A percentile compares a stretch with the other conserved stretches of the same genome.
Conservation (phyloP, 768 basidiomycete genomes). For the Collybia sp. region DNA sequence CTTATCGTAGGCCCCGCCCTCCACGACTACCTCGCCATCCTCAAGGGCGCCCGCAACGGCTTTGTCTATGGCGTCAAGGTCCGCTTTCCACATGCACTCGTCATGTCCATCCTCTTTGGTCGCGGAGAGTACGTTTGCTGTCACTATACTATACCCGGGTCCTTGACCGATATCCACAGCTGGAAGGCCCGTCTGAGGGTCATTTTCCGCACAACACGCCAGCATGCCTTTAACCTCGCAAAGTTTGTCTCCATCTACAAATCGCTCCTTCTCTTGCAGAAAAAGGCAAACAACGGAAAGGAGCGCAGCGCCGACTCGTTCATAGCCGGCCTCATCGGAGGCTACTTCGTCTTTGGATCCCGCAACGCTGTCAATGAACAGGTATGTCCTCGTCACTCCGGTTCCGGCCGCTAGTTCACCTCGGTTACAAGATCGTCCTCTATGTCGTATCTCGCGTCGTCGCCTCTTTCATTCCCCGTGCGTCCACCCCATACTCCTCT, state of each 20-base stretch:
- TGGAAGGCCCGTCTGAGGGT: slow-evolving; percentile 61
- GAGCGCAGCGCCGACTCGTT: slow-evolving; percentile 81
- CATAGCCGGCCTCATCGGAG: slow-evolving; percentile 88
- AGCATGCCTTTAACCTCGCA: slow-evolving; percentile 88
- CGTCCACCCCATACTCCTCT: slow-evolving; percentile 44
- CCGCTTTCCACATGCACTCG: slow-evolving; percentile 91
- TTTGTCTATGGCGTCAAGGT: slow-evolving; percentile 90
- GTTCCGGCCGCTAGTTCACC: neutral
- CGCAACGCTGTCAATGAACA: slow-evolving; percentile 89
- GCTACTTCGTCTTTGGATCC: slow-evolving; percentile 85
- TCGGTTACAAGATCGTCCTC: slow-evolving; percentile 76
- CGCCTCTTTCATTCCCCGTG: slow-evolving; percentile 86
- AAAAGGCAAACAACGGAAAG: slow-evolving; percentile 77
- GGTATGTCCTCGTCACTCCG: slow-evolving; percentile 38
- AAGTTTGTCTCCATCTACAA: slow-evolving; percentile 97
- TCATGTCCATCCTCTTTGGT: slow-evolving; percentile 94
- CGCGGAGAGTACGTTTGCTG: slow-evolving; percentile 71
- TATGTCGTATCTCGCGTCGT: slow-evolving; percentile 93
- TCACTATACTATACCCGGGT: slow-evolving; percentile 3
- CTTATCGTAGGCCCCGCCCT: slow-evolving; percentile 66
- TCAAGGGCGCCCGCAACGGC: slow-evolving; percentile 93
- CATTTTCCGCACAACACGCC: slow-evolving; percentile 83
- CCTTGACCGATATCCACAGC: slow-evolving; percentile 32
- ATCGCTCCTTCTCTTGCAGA: slow-evolving; percentile 75
- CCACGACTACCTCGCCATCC: slow-evolving; percentile 87